Conservation (phyloP, 2,329 filamentous ascomycete genomes). For the Colletotrichum sojae region DNA sequence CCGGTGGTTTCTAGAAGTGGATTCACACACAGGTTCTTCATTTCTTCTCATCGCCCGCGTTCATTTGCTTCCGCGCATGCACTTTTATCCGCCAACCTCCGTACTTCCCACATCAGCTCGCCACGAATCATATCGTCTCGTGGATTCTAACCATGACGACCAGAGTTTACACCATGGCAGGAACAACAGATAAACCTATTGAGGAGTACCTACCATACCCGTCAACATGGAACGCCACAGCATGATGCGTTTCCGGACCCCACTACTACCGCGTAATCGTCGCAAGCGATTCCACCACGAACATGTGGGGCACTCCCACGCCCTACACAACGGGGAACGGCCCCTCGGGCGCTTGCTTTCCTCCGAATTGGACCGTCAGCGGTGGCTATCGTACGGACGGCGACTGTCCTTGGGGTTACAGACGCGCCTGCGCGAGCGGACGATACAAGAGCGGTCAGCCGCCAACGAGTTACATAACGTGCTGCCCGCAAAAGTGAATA, state of each 20-base stretch:
- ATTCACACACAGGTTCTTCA: too few relatives aligned
- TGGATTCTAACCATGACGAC: too few relatives aligned
- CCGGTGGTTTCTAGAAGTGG: too few relatives aligned
- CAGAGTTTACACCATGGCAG: too few relatives aligned
- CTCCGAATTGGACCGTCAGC: constrained; percentile 22
- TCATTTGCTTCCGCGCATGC: too few relatives aligned
- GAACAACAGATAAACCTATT: background rate
- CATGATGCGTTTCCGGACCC: constrained; percentile 37
- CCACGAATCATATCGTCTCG: too few relatives aligned
- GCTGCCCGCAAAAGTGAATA: constrained; percentile 38
- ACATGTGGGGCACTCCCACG: constrained; percentile 40
- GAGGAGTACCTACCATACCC: constrained; percentile 13
- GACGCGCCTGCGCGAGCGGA: constrained; percentile 34
- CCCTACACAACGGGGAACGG: constrained; percentile 34
- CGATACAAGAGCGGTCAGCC: background rate
- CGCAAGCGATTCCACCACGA: constrained; percentile 19
- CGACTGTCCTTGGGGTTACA: constrained; percentile 34
- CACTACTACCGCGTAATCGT: constrained; percentile 23
- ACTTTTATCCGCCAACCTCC: too few relatives aligned
- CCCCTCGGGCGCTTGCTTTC: constrained; percentile 32
- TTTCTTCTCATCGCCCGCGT: too few relatives aligned
- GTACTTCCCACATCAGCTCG: too few relatives aligned
- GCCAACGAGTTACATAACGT: constrained; percentile 33
- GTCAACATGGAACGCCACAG: constrained; percentile 35
- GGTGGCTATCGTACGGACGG: constrained; percentile 32